Conservation (phyloP, 306 rosid genomes). For the Malus domestica region DNA sequence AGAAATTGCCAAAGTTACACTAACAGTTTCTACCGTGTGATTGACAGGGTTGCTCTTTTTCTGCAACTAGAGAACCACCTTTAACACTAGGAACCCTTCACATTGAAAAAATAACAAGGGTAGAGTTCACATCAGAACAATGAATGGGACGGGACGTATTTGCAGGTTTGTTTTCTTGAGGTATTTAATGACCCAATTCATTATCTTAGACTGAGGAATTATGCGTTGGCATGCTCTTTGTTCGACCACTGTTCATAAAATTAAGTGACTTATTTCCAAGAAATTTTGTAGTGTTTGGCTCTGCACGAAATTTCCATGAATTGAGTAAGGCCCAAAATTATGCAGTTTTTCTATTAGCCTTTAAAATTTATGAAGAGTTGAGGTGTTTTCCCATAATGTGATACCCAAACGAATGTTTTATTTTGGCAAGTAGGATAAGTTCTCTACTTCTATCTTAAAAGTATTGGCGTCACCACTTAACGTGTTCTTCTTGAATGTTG, state of each 20-base stretch:
- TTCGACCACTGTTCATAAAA: neutral
- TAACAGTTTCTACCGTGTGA: constrained; percentile 70
- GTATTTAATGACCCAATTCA: neutral
- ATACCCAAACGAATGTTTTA: neutral
- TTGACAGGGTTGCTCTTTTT: constrained; percentile 49
- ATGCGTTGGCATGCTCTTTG: neutral
- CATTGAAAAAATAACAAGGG: constrained; percentile 43
- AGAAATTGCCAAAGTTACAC: no score
- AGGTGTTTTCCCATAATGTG: neutral
- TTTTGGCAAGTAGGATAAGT: neutral
- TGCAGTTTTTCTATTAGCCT: neutral
- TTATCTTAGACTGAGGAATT: neutral
- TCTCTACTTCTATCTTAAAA: neutral
- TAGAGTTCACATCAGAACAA: constrained; percentile 61
- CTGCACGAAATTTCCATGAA: neutral
- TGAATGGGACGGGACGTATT: constrained; percentile 35
- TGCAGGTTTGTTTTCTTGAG: constrained; percentile 49
- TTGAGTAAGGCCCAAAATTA: neutral
- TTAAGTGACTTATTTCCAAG: neutral
- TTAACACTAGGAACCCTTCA: constrained; percentile 49
- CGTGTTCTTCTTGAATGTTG: neutral
- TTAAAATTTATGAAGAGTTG: neutral
- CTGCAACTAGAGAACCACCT: constrained; percentile 54
- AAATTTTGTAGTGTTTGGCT: neutral
- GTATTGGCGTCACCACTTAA: neutral